Base-by-base conservation (phyloP, 768 basidiomycete species). In the Suillus clintonianus region DNA sequence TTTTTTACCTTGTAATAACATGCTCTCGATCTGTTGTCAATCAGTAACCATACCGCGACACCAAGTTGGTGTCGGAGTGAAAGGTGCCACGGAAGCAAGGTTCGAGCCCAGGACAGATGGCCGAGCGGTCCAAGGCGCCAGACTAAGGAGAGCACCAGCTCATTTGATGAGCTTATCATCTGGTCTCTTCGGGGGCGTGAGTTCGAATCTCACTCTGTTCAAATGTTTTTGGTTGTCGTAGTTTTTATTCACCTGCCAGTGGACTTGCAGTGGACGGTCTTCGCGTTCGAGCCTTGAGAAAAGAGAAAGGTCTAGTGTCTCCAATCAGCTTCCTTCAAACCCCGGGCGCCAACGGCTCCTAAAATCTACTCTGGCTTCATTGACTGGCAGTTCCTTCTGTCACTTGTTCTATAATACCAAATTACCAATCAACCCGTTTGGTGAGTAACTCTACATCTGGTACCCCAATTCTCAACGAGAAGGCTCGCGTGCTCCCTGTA, bases 101-200 rank as follows among this genome's bases (percentile, higher is more conserved):
- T n/a, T n/a, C n/a, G n/a, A n/a, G n/a, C n/a, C n/a, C n/a, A 67
- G 80, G 80, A 76, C 84, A 89, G 86, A 89, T 90, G 88, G 89
- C 89, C 88, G 89, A 90, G 88, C 87, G 88, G 88, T 89, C 88
- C 86, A 89, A 90, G 89, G 89, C 88, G 89, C 86, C 87, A 90
- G 88, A 89, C 86, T 86, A 88, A 86, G 87, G 87, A 82, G 62
- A 58, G n/a, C n/a, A n/a, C 57, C 56, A 53, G 61, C 53, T 62
- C 62, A 54, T 41, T 13, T 11, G 34, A 64, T 43, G 47, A 47
- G 34, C 48, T 11, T 11, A 34, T 32, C 37, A 60, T 64, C 51
- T 60, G 64, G 64, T 53, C 51, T 50, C 57, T 37, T 47, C 47
- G 51, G 54, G 53, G 65, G 63, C 63, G 54, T 59, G 65, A 57